phyloP scores from a whole-genome alignment of 1,284 basidiomycete species.

The Austroboletus niveus region DNA sequence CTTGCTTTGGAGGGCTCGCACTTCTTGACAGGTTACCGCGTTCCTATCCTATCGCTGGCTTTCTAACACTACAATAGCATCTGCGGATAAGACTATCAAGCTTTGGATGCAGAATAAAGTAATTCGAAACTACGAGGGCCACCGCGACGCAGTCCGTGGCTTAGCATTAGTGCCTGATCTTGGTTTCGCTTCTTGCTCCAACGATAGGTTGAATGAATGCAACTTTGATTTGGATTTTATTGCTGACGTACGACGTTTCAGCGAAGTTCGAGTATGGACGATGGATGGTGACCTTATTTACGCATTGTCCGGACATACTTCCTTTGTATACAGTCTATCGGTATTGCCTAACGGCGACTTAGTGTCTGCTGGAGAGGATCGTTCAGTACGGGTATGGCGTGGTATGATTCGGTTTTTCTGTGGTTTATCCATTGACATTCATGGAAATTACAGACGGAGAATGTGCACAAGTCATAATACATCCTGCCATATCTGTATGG shows the following conservation, averaged over 20 bases:
- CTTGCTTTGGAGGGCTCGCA: slow-evolving; percentile 77
- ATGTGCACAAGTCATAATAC: slow-evolving; percentile 82
- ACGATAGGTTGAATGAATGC: slow-evolving; percentile 68
- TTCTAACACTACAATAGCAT: slow-evolving; percentile 53
- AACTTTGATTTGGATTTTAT: slow-evolving; percentile 1
- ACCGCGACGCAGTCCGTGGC: slow-evolving; percentile 88
- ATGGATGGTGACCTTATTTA: slow-evolving; percentile 76
- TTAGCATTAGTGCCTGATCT: slow-evolving; percentile 78
- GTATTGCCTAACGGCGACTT: slow-evolving; percentile 77
- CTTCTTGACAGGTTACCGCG: slow-evolving; percentile 72
- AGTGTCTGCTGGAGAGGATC: slow-evolving; percentile 81
- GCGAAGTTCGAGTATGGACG: slow-evolving; percentile 91
- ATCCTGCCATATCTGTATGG: slow-evolving; percentile 96
- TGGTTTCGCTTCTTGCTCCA: slow-evolving; percentile 93
- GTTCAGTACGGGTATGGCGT: slow-evolving; percentile 79
- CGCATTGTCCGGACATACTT: slow-evolving; percentile 89
- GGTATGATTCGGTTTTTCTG: slow-evolving; percentile 36
- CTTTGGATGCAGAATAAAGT: slow-evolving; percentile 80
- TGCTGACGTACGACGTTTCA: slow-evolving; percentile 30
- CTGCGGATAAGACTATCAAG: slow-evolving; percentile 94
- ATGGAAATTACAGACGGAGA: slow-evolving; percentile 55
- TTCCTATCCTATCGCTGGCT: slow-evolving; percentile 1
- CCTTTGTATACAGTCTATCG: slow-evolving; percentile 92
- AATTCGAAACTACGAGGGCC: slow-evolving; percentile 78
- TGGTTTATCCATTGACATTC: not conserved